Percentiles rank a stretch among this genome's conserved stretches.
These are phyloP conservation scores for Sarocladiaceae sp. DNA, from an alignment of 2,329 filamentous ascomycete species.

Conservation along the genomic window DNA sequence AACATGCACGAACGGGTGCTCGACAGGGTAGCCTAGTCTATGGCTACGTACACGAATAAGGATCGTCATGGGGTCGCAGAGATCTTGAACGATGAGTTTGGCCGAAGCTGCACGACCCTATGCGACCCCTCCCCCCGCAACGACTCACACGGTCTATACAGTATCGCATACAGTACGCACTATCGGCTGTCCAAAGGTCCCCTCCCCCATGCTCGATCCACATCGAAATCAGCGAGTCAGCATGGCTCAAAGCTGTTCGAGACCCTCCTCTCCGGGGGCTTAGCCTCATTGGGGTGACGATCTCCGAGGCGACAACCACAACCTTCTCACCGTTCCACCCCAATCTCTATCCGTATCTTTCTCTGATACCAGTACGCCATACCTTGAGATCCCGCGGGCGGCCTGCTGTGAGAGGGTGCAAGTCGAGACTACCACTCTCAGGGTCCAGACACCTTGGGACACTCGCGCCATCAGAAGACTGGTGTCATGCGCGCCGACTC, in stretches of 20 bases:
- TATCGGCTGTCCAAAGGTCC: slow-evolving; percentile 6
- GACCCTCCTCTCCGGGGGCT: slow-evolving; percentile 5
- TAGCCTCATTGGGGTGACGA: slow-evolving; percentile 8
- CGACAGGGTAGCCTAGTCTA: too few relatives aligned
- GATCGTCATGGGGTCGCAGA: slow-evolving; percentile 5
- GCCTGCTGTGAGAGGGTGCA: not conserved
- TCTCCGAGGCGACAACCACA: slow-evolving; percentile 2
- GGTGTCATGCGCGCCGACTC: not conserved
- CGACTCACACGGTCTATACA: too few relatives aligned
- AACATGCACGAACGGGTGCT: too few relatives aligned
- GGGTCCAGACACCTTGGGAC: not conserved
- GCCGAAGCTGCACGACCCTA: too few relatives aligned
- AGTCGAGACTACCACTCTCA: not conserved
- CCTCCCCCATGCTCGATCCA: slow-evolving; percentile 5
- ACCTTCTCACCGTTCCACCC: not conserved
- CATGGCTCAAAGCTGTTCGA: slow-evolving; percentile 1
- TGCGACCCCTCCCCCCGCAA: too few relatives aligned
- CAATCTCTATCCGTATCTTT: too few relatives aligned
- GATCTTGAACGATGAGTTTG: not conserved
- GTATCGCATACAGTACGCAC: slow-evolving; percentile 7
- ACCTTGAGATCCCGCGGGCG: not conserved
- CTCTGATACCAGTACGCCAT: not conserved
- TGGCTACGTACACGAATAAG: too few relatives aligned
- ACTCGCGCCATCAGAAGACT: not conserved
- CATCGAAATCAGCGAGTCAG: slow-evolving; percentile 1